These are phyloP conservation scores for Colletotrichum cuscutae DNA, from an alignment of 2,329 filamentous ascomycete genomes.

Conservation along the genomic window DNA sequence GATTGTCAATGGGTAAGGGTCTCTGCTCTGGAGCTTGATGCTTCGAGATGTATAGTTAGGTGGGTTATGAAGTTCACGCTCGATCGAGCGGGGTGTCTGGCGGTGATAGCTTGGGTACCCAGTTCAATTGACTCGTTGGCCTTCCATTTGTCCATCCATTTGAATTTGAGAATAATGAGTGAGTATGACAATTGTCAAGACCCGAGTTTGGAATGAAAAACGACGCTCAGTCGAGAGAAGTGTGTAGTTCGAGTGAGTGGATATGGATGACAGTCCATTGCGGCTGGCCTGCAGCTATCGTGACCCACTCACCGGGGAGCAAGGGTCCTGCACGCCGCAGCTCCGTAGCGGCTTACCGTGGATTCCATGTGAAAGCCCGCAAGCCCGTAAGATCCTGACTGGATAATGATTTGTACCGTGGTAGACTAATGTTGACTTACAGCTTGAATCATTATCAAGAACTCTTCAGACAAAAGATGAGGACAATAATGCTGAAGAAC, in stretches of 20 bases:
- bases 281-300: slow-evolving; percentile 17
- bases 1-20: slow-evolving; percentile 38
- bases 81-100: neutral
- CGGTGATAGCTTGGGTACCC: slow-evolving; percentile 14
- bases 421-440: too few relatives aligned
- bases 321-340: neutral
- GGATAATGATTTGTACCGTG: too few relatives aligned
- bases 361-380: neutral
- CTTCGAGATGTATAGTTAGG: slow-evolving; percentile 19
- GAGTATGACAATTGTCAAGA: neutral
- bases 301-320: slow-evolving; percentile 19
- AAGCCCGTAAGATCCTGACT: neutral
- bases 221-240: too few relatives aligned
- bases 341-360: neutral
- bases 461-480: too few relatives aligned
- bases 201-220: too few relatives aligned
- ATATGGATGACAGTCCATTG: neutral
- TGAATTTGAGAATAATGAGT: neutral
- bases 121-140: slow-evolving; percentile 19
- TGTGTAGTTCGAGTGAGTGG: neutral
- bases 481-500: neutral
- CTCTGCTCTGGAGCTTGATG: slow-evolving; percentile 30
- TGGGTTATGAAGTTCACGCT: neutral
- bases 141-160: neutral
- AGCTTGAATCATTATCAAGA: too few relatives aligned